These are phyloP conservation scores for Alternaria ethzedia DNA, from an alignment of 2,329 filamentous ascomycete genomes.

Conservation along the genomic window DNA sequence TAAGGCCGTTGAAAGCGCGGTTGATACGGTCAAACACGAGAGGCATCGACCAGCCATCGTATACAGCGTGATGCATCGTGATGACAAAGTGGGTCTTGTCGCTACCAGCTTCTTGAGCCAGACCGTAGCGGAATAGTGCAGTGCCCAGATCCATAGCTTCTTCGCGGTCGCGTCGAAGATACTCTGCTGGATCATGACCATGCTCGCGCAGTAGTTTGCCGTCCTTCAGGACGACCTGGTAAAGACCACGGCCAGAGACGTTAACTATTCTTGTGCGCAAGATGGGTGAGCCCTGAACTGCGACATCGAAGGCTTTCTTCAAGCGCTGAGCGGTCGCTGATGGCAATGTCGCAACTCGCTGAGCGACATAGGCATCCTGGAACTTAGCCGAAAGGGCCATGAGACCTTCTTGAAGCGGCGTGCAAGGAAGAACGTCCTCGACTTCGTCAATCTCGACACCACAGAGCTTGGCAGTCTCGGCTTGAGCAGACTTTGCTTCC, in stretches of 20 bases:
- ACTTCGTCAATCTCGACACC: constrained; percentile 29
- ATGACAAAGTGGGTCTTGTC: constrained; percentile 53
- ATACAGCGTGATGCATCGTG: constrained; percentile 60
- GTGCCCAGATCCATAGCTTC: constrained; percentile 50
- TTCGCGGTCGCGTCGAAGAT: constrained; percentile 43
- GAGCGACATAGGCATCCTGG: constrained; percentile 48
- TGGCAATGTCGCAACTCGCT: constrained; percentile 43
- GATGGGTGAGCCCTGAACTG: constrained; percentile 41
- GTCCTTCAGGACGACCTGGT: constrained; percentile 48
- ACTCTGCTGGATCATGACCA: constrained; percentile 35
- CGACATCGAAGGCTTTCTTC: constrained; percentile 47
- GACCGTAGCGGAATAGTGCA: constrained; percentile 47
- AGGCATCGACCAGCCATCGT: constrained; percentile 57
- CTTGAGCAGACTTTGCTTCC: constrained; percentile 40
- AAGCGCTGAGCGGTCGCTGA: constrained; percentile 42
- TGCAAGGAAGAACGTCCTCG: constrained; percentile 53
- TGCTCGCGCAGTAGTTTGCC: constrained; percentile 37
- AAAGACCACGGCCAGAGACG: constrained; percentile 44
- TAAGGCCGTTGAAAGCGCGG: constrained; percentile 36
- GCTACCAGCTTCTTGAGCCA: constrained; percentile 33
- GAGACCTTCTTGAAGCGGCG: constrained; percentile 51
- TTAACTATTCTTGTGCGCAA: constrained; percentile 51
- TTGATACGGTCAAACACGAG: constrained; percentile 46
- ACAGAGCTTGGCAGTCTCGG: constrained; percentile 49
- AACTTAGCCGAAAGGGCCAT: constrained; percentile 50